These are phyloP conservation scores for Globisporangium nagaii DNA, from an alignment of 352 stramenopile species.

Conservation along the genomic window DNA sequence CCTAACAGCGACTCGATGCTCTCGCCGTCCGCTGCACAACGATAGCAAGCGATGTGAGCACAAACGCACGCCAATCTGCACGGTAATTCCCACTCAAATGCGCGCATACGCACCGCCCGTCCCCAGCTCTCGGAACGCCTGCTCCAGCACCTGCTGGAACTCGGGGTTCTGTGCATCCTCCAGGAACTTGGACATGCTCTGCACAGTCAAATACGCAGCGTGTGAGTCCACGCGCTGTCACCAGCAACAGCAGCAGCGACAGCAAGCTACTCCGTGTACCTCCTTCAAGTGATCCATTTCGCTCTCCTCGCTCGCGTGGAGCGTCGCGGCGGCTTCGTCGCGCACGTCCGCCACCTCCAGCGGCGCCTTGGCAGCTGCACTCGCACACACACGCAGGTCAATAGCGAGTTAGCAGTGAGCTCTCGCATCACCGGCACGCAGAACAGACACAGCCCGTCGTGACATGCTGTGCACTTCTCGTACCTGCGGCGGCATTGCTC, in stretches of 20 bases:
- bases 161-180: constrained; percentile 83
- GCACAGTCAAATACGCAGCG: neutral
- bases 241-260: neutral
- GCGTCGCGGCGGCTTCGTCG: constrained; percentile 46
- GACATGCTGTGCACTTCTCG: neutral
- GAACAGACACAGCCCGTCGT: neutral
- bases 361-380: constrained; percentile 7
- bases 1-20: constrained; percentile 72
- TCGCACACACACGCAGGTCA: neutral
- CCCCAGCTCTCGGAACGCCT: constrained; percentile 81
- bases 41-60: too few relatives aligned
- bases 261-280: constrained; percentile 19
- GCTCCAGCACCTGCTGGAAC: constrained; percentile 83
- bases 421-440: neutral
- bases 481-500: constrained; percentile 15
- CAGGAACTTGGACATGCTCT: constrained; percentile 86
- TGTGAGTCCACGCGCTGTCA: neutral
- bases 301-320: constrained; percentile 32
- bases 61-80: neutral
- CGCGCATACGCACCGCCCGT: constrained; percentile 34
- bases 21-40: constrained; percentile 35
- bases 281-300: constrained; percentile 66
- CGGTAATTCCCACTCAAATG: neutral
- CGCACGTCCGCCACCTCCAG: constrained; percentile 32
- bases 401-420: neutral